Base-by-base conservation (phyloP, 2,329 filamentous ascomycete species). In the Colletotrichum cuscutae region DNA sequence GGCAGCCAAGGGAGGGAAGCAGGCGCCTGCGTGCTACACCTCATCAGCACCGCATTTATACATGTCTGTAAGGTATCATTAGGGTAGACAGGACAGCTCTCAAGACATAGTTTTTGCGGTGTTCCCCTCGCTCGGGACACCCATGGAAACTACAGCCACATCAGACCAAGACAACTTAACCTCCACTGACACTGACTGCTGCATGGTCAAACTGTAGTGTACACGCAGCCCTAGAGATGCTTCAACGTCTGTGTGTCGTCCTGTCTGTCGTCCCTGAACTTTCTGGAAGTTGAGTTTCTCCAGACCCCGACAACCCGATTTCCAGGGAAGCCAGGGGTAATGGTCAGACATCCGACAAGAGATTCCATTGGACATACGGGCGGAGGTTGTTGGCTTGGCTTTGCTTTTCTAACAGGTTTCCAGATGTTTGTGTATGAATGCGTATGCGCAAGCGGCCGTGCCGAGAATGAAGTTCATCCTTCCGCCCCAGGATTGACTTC, bases 101-200 rank as follows among this genome's bases (percentile, higher is more conserved):
- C 32, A 35, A 12, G 32, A 35, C 32, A 35, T 35, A 5, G 32
- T 35, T 28, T 71, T 8, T 67, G 62, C 46, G 35, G 70, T 13
- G 65, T 70, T 72, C 70, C 70, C 64, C 42, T 64, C 54, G n/a
- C 42, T 70, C 66, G 70, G 70, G 65, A 72, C 68, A 65, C 59
- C 58, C 58, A 28, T 32, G 62, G 30, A 32, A 52, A 52, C 54
- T 12, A 35, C 54, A 58, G 66, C 65, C 59, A 64, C 26, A 60
- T 69, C 54, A 69, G 65, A 59, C 60, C 59, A 35, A 35, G 70
- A 70, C 59, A 53, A 54, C 56, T 19, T 8, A n/a, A 52, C 68
- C 28, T 56, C 30, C 32, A 53, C 19, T 49, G 19, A 22, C 42
- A 49, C 42, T n/a, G 42, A 22, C 30, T 54, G 30, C 49, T 64